A percentile compares a stretch with the other conserved stretches of the same genome.
These are phyloP conservation scores for Raddia guianensis DNA, from an alignment of 176 grass and related monocot species.

Conservation along the genomic window DNA sequence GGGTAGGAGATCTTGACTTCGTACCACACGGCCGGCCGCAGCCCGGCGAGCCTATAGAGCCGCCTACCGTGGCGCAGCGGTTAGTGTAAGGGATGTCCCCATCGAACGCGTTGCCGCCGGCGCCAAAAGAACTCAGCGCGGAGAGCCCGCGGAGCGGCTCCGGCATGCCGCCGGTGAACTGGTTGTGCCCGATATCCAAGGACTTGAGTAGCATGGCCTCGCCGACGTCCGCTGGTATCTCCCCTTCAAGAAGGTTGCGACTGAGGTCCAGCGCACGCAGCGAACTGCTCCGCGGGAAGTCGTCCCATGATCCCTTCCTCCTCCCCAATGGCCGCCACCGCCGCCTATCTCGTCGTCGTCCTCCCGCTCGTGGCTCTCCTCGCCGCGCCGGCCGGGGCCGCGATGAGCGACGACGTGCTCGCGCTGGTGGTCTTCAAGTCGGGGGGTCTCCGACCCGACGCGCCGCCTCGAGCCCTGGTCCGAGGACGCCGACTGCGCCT, in stretches of 20 bases:
- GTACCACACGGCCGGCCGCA: conserved; percentile 61
- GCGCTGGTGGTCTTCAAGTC: conserved; percentile 88
- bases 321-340: background rate
- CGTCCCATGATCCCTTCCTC: conserved; percentile 30
- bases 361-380: conserved; percentile 31
- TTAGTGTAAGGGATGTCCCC: conserved; percentile 63
- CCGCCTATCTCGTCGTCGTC: conserved; percentile 2
- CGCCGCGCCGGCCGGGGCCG: background rate
- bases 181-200: conserved; percentile 66
- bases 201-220: conserved; percentile 52
- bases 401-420: conserved; percentile 77
- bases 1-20: conserved; percentile 99
- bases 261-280: conserved; percentile 54
- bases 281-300: conserved; percentile 53
- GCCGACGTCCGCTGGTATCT: conserved; percentile 69
- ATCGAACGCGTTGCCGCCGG: conserved; percentile 50
- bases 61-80: conserved; percentile 48
- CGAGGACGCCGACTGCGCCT: conserved; percentile 76
- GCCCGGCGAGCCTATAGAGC: conserved; percentile 62
- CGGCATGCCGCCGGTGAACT: conserved; percentile 59
- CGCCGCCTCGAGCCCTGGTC: conserved; percentile 65
- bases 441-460: conserved; percentile 53
- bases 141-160: conserved; percentile 59
- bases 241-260: conserved; percentile 59
- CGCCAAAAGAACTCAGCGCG: conserved; percentile 51